Base-by-base conservation (phyloP, 2,329 filamentous ascomycete genomes). In the Stachybotrys echinatus region DNA sequence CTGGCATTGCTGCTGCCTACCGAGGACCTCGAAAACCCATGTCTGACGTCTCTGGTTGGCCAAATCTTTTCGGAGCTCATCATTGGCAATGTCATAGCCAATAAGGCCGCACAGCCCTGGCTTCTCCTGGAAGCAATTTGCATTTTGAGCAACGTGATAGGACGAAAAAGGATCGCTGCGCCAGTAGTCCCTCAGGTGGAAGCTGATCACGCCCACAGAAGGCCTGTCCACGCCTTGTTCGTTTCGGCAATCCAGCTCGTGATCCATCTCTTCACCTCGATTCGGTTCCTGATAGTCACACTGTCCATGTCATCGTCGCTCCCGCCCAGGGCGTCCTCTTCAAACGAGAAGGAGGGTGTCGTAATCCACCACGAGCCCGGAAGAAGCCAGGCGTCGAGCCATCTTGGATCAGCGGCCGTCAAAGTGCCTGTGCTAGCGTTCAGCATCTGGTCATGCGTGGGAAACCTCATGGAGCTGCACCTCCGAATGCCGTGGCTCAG, bases 51-150 rank as follows among this genome's bases (percentile, higher is more conserved):
- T 34, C 75, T 99, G 54, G 87, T 96, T 54, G 84, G 85, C 49
- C 90, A 96, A 69, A 88, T 97, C 56, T 77, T 97, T 54, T 89
- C 91, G 6, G 91, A 96, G 68, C 84, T 95, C 65, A 89, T 97
- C 54, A 76, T 99, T 55, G 89, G 89, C 54, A 91, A 89, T 58
- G 80, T 87, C 51, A 76, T 96, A 59, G 84, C 85, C 60, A 88
- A 86, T 61, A 95, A 87, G 65, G 78, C 88, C 39, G 90, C 88
- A 58, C 86, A 97, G 69, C 88, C 89, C 21, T 95, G 89, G 89
- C 80, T 96, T 61, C 69, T 97, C 57, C 96, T 87, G 82, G 91
- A 95, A 65, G 79, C 83, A 51, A 80, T 95, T 53, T 87, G 85
- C 57, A 95, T 92, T 63, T 69, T 87, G 53, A 78, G 75, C n/a